Conservation (phyloP, 768 basidiomycete species). For the Amanita thiersii region DNA sequence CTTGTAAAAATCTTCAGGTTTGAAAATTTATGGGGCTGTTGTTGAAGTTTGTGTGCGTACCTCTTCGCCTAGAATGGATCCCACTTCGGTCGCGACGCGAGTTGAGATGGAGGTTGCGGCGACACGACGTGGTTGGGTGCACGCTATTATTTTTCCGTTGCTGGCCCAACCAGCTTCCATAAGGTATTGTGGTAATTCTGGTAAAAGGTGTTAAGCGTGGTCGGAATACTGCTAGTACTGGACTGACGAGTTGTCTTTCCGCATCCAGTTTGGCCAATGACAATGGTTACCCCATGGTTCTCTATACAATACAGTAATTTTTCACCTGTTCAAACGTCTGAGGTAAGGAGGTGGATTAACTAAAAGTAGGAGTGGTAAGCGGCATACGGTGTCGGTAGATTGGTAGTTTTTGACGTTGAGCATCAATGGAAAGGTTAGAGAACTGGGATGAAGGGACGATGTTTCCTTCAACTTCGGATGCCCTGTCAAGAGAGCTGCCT, state of each 20-base stretch:
- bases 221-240: slow-evolving; percentile 3
- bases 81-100: slow-evolving; percentile 90
- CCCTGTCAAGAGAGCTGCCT: slow-evolving; percentile 83
- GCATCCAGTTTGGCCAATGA: slow-evolving; percentile 93
- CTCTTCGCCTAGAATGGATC: slow-evolving; percentile 82
- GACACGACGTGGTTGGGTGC: slow-evolving; percentile 88
- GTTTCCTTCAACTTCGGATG: slow-evolving; percentile 66
- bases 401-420: slow-evolving; percentile 76
- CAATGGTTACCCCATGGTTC: slow-evolving; percentile 73
- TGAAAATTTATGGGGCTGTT: background rate
- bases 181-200: slow-evolving; percentile 94
- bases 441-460: slow-evolving; percentile 57
- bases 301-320: slow-evolving; percentile 81
- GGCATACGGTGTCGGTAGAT: slow-evolving; percentile 85
- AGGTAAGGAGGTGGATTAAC: slow-evolving; percentile 1
- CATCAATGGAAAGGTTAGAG: slow-evolving; percentile 53
- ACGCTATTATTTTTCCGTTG: slow-evolving; percentile 78
- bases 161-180: slow-evolving; percentile 89
- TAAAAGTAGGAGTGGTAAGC: slow-evolving; percentile 4
- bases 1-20: slow-evolving; percentile 31
- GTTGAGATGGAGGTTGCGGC: slow-evolving; percentile 92
- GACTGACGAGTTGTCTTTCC: slow-evolving; percentile 94
- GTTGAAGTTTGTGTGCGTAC: slow-evolving; percentile 26
- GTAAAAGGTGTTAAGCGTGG: slow-evolving; percentile 13
- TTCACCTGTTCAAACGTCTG: slow-evolving; percentile 40